Base-by-base conservation (phyloP, 2,329 filamentous ascomycete species). In the Penicillium capsulatum region DNA sequence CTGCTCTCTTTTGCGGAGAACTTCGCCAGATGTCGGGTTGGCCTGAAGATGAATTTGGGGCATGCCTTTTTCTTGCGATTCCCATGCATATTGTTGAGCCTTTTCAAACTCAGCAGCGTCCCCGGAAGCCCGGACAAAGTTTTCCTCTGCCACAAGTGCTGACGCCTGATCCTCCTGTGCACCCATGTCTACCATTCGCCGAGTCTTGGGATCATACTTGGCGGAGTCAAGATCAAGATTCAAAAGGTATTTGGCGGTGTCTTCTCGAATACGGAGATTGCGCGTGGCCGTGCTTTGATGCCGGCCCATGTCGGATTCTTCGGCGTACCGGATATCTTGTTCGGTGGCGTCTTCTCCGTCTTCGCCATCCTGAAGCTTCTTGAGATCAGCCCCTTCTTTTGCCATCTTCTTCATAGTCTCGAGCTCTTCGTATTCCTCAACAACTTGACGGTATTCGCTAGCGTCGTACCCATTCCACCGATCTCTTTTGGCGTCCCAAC, bases 391-490 rank as follows among this genome's bases (percentile, higher is more conserved):
- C 3, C 66, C 67, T 6, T 71, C 68, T 14, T 66, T 68, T n/a
- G 74, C 75, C 33, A 70, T 71, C 31, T 72, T 73, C 46, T 72
- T 82, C 47, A 96, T 70, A 50, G 84, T 80, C 61, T 96, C 91
- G 64, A 96, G 72, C 60, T 91, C 80, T 47, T 92, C 83, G 65
- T 86, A 95, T 54, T 95, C 87, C 35, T 94, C 82, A 28, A 97
- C 81, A n/a, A 97, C 86, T 45, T 79, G 75, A 44, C 80, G 76
- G 63, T 95, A 97, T 64, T 97, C 86, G 50, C 79, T 80, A 1
- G 89, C 73, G 63, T 97, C 90, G 66, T 94, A 98, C n/a, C 91
- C 91, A 61, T 96, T 96, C 91, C 92, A 98, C 30, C 91, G 80
- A 70, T 98, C 92, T 53, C 92, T 78, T 72, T 98, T 98, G 15